phyloP scores from a whole-genome alignment of 306 rosid species.

The Glycyrrhiza uralensis region DNA sequence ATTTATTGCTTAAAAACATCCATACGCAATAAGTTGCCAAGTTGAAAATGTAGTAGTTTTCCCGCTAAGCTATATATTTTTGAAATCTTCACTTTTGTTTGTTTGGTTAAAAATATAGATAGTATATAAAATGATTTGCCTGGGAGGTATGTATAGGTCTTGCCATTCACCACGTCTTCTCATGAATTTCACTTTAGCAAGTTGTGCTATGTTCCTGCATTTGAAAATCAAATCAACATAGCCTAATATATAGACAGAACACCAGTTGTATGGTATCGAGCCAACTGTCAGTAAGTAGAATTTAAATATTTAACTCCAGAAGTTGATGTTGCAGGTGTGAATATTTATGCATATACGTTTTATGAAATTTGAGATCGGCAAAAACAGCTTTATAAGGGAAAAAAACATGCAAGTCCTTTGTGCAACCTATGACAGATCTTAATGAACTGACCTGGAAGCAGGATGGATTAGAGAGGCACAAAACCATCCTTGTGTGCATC shows the following conservation, averaged over 20 bases:
- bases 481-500: constrained; percentile 92
- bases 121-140: constrained; percentile 42
- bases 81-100: neutral
- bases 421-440: constrained; percentile 7
- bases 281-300: neutral
- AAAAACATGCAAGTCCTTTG: constrained; percentile 1
- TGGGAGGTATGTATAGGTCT: constrained; percentile 65
- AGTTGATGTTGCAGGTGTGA: neutral
- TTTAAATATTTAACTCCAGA: neutral
- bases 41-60: neutral
- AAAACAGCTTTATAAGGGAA: neutral
- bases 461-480: constrained; percentile 57
- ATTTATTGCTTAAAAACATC: neutral
- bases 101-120: neutral
- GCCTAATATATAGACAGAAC: neutral
- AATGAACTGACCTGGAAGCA: constrained; percentile 53
- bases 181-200: constrained; percentile 71
- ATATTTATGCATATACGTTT: constrained; percentile 9
- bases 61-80: neutral
- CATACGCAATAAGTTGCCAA: neutral
- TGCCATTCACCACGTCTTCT: constrained; percentile 59
- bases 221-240: neutral
- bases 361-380: neutral
- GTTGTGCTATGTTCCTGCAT: constrained; percentile 75
- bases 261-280: neutral